phyloP scores from a whole-genome alignment of 169 alveolate species.

The Eimeria tenella region DNA sequence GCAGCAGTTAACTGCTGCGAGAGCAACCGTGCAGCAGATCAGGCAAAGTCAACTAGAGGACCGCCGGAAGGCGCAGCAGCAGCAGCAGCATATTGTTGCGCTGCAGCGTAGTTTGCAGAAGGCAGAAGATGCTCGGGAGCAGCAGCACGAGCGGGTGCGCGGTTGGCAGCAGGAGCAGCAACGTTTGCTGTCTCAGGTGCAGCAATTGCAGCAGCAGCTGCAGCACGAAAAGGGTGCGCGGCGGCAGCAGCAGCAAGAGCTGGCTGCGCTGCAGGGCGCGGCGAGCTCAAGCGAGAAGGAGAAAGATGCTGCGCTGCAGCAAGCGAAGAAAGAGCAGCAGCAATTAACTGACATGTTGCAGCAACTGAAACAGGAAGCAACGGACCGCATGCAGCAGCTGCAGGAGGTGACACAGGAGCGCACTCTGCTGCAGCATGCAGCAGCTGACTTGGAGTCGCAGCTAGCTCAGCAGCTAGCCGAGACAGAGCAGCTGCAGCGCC shows the following conservation, averaged over 20 bases:
- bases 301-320: constrained; percentile 42
- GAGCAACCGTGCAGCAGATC: constrained; percentile 33
- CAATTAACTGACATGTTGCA: constrained; percentile 27
- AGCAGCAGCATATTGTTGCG: constrained; percentile 53
- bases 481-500: constrained; percentile 63
- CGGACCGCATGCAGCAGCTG: constrained; percentile 58
- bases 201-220: constrained; percentile 62
- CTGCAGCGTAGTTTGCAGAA: constrained; percentile 18
- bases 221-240: constrained; percentile 34
- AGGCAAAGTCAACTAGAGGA: constrained; percentile 29
- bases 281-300: constrained; percentile 31
- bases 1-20: constrained; percentile 58
- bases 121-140: constrained; percentile 7
- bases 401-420: neutral
- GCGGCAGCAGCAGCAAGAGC: constrained; percentile 67
- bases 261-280: constrained; percentile 31
- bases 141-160: constrained; percentile 38
- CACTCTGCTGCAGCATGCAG: constrained; percentile 68
- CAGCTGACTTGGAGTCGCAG: constrained; percentile 55
- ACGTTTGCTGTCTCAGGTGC: constrained; percentile 24
- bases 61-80: constrained; percentile 31
- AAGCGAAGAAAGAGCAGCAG: constrained; percentile 58
- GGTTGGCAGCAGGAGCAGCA: constrained; percentile 47
- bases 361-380: constrained; percentile 66
- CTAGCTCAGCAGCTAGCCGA: constrained; percentile 60